A percentile compares a stretch with the other conserved stretches of the same genome.
These are phyloP conservation scores for Pleurotus sapidus DNA, from an alignment of 768 basidiomycete genomes.

Conservation along the genomic window DNA sequence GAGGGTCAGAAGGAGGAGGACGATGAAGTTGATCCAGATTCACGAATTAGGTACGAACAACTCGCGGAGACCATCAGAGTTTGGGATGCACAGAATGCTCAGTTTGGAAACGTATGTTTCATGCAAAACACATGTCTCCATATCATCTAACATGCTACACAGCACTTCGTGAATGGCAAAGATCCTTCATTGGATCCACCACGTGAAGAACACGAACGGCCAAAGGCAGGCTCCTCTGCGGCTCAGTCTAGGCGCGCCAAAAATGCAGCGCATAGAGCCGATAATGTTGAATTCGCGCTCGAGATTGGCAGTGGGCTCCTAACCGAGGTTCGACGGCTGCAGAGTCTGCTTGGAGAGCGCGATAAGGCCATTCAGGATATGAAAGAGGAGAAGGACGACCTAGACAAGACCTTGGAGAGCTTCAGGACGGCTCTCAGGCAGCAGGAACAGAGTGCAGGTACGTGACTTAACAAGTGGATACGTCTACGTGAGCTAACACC, in stretches of 20 bases:
- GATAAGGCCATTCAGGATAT: slow-evolving; percentile 91
- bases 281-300: slow-evolving; percentile 95
- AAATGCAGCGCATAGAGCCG: slow-evolving; percentile 87
- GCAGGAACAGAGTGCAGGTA: slow-evolving; percentile 81
- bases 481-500: slow-evolving; percentile 1
- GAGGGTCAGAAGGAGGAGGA: slow-evolving; percentile 64
- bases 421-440: slow-evolving; percentile 70
- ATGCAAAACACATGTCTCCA: slow-evolving; percentile 4
- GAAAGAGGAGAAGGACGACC: slow-evolving; percentile 89
- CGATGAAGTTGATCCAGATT: slow-evolving; percentile 61
- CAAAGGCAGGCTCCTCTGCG: slow-evolving; percentile 68
- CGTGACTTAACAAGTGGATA: slow-evolving; percentile 16
- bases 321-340: slow-evolving; percentile 88
- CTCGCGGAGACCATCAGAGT: slow-evolving; percentile 68
- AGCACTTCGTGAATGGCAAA: slow-evolving; percentile 45
- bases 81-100: slow-evolving; percentile 81
- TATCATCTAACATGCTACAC: slow-evolving; percentile 10
- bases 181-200: slow-evolving; percentile 51
- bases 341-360: slow-evolving; percentile 85
- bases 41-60: slow-evolving; percentile 73
- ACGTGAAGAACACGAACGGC: slow-evolving; percentile 61
- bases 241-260: slow-evolving; percentile 87
- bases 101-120: slow-evolving; percentile 49
- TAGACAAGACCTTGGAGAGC: slow-evolving; percentile 75
- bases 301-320: slow-evolving; percentile 94